These are phyloP conservation scores for Melanopsichium pennsylvanicum DNA, from an alignment of 1,284 basidiomycete genomes.

Conservation along the genomic window DNA sequence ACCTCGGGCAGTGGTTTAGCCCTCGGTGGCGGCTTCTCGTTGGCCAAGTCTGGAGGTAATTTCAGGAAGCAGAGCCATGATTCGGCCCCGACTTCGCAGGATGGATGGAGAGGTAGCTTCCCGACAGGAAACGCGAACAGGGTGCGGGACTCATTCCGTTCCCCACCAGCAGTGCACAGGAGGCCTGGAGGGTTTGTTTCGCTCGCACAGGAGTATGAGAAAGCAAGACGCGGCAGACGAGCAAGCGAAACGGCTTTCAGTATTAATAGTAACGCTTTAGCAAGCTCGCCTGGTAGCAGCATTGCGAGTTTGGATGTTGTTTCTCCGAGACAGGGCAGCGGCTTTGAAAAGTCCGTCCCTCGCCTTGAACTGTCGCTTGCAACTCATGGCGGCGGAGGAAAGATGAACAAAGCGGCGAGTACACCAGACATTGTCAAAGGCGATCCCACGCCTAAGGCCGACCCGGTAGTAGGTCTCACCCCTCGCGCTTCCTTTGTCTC, in stretches of 20 bases:
- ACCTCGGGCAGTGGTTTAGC: constrained; percentile 27
- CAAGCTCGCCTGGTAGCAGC: constrained; percentile 35
- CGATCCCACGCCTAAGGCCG: constrained; percentile 31
- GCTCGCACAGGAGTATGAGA: constrained; percentile 42
- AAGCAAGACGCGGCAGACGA: constrained; percentile 15
- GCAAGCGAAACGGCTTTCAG: constrained; percentile 28
- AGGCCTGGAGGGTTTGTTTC: constrained; percentile 42
- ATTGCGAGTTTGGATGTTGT: constrained; percentile 22
- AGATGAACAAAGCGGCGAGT: background rate
- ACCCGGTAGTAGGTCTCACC: constrained; percentile 10
- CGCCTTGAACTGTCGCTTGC: constrained; percentile 5
- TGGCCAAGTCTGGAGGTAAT: constrained; percentile 40
- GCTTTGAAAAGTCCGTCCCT: constrained; percentile 3
- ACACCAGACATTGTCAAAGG: constrained; percentile 14
- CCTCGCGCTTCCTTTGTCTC: constrained; percentile 20
- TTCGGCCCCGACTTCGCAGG: background rate
- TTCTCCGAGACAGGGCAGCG: too few relatives aligned
- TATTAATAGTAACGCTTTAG: constrained; percentile 33
- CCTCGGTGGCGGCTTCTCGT: constrained; percentile 42
- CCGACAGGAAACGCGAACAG: too few relatives aligned
- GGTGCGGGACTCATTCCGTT: constrained; percentile 19
- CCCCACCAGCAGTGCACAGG: constrained; percentile 34
- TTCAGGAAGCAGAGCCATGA: constrained; percentile 33
- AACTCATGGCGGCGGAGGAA: background rate
- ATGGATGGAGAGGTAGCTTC: constrained; percentile 16